A percentile compares a stretch with the other conserved stretches of the same genome.
Conservation (phyloP, 805 yeast genomes). For the Starmerella apis region DNA sequence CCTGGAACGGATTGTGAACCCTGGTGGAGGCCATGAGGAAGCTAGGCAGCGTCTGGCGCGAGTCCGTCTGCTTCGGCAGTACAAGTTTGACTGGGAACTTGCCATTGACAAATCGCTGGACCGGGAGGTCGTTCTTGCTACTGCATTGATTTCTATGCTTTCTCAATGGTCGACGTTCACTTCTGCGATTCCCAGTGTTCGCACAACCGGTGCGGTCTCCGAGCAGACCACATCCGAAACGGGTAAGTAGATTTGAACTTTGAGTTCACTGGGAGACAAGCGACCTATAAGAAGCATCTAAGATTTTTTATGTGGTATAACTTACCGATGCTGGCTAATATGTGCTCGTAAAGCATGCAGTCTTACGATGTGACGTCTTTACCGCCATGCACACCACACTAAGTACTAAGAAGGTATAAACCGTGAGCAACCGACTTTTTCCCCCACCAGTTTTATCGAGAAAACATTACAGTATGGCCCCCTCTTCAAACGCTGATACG, state of each 20-base stretch:
- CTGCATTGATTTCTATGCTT: constrained; percentile 51
- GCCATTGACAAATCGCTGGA: constrained; percentile 42
- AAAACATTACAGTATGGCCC: not conserved
- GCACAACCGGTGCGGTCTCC: constrained; percentile 4
- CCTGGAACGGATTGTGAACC: constrained; percentile 45
- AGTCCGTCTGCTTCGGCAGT: constrained; percentile 48
- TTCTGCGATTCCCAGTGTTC: constrained; percentile 7
- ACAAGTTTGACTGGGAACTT: constrained; percentile 51
- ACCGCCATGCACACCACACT: not conserved
- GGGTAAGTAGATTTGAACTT: not conserved
- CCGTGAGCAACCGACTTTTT: no score
- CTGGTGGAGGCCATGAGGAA: constrained; percentile 49
- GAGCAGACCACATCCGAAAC: not conserved
- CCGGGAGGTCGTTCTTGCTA: constrained; percentile 45
- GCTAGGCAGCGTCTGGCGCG: constrained; percentile 44
- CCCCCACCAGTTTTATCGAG: not conserved
- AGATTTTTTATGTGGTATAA: not conserved
- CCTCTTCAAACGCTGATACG: not conserved
- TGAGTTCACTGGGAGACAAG: not conserved
- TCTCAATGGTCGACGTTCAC: constrained; percentile 47
- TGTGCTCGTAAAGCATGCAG: not conserved
- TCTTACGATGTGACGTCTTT: not conserved
- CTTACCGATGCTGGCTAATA: not conserved
- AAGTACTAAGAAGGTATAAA: not conserved
- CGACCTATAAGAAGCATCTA: not conserved